Percentiles rank a stretch among this genome's conserved stretches.
Conservation (phyloP, 768 basidiomycete genomes). For the Termitomyces sp. region DNA sequence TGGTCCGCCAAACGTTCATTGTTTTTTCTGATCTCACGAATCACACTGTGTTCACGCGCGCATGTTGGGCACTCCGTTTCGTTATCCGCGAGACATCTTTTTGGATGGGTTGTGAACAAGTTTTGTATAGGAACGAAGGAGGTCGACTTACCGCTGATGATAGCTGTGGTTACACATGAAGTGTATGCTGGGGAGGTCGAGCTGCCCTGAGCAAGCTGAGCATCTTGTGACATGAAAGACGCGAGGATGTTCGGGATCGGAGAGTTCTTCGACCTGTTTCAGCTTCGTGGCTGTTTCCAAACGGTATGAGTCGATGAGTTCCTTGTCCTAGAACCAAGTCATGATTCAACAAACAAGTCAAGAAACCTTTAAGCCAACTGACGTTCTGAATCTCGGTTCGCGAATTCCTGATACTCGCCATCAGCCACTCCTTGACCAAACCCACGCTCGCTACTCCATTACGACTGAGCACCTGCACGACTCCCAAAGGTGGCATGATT, state of each 20-base stretch:
- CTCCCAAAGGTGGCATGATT: slow-evolving; percentile 85
- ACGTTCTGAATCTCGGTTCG: slow-evolving; percentile 78
- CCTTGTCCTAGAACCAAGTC: slow-evolving; percentile 60
- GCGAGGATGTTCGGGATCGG: slow-evolving; percentile 70
- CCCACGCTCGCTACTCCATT: slow-evolving; percentile 91
- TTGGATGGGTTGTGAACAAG: background rate
- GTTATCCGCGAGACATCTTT: slow-evolving; percentile 82
- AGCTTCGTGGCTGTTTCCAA: slow-evolving; percentile 76
- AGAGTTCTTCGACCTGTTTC: slow-evolving; percentile 75
- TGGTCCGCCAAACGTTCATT: slow-evolving; percentile 82
- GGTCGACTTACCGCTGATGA: slow-evolving; percentile 71
- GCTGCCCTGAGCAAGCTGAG: slow-evolving; percentile 80
- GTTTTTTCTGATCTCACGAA: slow-evolving; percentile 83
- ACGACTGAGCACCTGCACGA: slow-evolving; percentile 83
- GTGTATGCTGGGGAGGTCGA: slow-evolving; percentile 90
- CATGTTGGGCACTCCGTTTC: slow-evolving; percentile 90
- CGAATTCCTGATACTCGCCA: slow-evolving; percentile 68
- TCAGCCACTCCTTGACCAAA: slow-evolving; percentile 87
- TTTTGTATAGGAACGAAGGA: background rate
- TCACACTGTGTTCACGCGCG: slow-evolving; percentile 79
- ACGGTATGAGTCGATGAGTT: slow-evolving; percentile 84
- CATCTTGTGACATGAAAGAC: slow-evolving; percentile 96
- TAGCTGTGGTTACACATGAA: slow-evolving; percentile 99
- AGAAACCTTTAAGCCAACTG: slow-evolving; percentile 20
- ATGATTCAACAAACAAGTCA: slow-evolving; percentile 1